Evolutionary conservation across 257 asterid genomes (phyloP).

Genomic region (Fraxinus anomala): DNA sequence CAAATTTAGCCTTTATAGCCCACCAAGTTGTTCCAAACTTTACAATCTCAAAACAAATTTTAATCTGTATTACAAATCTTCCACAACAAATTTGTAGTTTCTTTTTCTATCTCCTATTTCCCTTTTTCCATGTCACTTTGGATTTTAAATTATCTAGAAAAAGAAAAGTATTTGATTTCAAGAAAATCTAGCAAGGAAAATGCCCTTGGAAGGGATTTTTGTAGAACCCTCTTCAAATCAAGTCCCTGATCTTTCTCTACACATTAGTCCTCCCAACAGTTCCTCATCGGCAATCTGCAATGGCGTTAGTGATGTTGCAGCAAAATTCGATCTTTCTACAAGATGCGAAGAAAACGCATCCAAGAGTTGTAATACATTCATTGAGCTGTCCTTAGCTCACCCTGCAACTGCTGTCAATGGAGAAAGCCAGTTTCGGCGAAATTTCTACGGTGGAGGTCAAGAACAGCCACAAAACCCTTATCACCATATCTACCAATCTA

Average conservation of each 20-base stretch:
- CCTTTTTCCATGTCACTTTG: constrained; percentile 1
- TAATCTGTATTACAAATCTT: background rate
- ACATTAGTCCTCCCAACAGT: constrained; percentile 72
- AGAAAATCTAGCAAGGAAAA: constrained; percentile 29
- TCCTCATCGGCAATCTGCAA: constrained; percentile 41
- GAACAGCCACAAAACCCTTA: constrained; percentile 55
- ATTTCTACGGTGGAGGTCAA: constrained; percentile 21
- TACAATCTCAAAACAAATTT: background rate
- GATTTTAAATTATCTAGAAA: background rate
- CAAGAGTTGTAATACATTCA: constrained; percentile 34
- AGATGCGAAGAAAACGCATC: constrained; percentile 24
- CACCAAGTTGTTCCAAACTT: background rate
- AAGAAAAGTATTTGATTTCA: background rate
- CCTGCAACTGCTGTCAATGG: constrained; percentile 29
- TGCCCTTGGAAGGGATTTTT: constrained; percentile 76
- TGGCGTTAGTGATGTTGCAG: constrained; percentile 14
- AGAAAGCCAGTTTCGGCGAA: constrained; percentile 19
- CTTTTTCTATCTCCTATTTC: constrained; percentile 2
- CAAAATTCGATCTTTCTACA: constrained; percentile 36
- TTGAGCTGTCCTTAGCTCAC: constrained; percentile 74
- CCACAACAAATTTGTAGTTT: constrained; percentile 3
- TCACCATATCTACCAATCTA: constrained; percentile 26
- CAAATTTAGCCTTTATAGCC: constrained; percentile 1
- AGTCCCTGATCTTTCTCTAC: constrained; percentile 83
- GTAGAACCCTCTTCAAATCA: constrained; percentile 46